Evolutionary conservation across 2,329 filamentous ascomycete genomes (phyloP).

Genomic region (Teratosphaeria zuluensis): DNA sequence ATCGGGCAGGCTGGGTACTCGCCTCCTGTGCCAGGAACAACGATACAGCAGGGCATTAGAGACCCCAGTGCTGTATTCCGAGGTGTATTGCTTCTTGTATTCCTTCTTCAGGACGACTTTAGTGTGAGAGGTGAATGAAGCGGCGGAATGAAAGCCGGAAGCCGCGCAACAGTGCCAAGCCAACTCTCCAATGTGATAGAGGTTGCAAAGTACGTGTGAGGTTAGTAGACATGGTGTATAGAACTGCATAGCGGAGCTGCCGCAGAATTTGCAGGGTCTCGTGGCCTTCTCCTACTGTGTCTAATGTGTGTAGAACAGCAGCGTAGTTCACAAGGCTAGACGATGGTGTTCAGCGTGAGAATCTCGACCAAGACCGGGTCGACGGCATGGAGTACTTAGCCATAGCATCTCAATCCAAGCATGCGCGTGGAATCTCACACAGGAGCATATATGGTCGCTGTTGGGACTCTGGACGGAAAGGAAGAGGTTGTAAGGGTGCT

Average conservation of each 20-base stretch:
- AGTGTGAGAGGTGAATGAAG: background rate
- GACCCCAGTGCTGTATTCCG: slow-evolving; percentile 7
- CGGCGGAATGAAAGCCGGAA: background rate
- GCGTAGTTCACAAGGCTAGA: background rate
- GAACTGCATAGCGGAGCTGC: background rate
- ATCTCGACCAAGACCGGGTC: background rate
- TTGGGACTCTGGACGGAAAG: too few species aligned
- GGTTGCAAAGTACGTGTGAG: background rate
- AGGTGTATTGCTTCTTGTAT: slow-evolving; percentile 11
- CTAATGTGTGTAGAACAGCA: background rate
- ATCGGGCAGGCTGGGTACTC: slow-evolving; percentile 42
- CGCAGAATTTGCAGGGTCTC: background rate
- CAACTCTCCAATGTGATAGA: background rate
- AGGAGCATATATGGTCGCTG: too few species aligned
- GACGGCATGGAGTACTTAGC: background rate
- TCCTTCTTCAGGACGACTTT: slow-evolving; percentile 24
- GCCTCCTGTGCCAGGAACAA: slow-evolving; percentile 31
- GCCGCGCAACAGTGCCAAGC: background rate
- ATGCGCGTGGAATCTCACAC: background rate
- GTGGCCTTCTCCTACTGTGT: background rate
- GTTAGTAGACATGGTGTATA: background rate
- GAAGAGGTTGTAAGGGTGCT: too few species aligned
- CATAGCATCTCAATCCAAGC: background rate
- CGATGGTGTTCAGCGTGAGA: background rate
- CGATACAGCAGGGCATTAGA: slow-evolving; percentile 23